Evolutionary conservation across 139 green algal genomes (phyloP).

Genomic region (Chlorokybus atmophyticus): DNA sequence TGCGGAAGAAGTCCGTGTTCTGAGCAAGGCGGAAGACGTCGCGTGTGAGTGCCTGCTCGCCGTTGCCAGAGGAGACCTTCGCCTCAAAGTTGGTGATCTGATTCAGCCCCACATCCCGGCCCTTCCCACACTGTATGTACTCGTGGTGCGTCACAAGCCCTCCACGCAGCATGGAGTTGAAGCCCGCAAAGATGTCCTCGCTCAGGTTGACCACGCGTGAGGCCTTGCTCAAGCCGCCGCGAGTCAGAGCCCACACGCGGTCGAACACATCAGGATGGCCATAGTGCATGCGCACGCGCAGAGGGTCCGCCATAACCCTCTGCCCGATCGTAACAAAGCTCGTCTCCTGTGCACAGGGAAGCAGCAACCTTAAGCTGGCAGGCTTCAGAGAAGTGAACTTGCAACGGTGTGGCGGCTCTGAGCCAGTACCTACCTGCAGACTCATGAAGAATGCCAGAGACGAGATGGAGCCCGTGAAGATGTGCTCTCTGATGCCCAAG

Average conservation of each 20-base stretch:
- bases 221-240: constrained; percentile 25
- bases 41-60: constrained; percentile 8
- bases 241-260: constrained; percentile 17
- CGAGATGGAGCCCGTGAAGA: constrained; percentile 18
- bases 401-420: too few relatives aligned
- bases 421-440: background rate
- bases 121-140: constrained; percentile 31
- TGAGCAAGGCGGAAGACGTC: background rate
- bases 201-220: constrained; percentile 22
- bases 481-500: constrained; percentile 25
- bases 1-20: constrained; percentile 21
- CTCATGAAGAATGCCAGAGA: background rate
- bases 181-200: constrained; percentile 26
- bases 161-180: constrained; percentile 13
- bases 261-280: constrained; percentile 27
- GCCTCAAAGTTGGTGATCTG: constrained; percentile 27
- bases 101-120: constrained; percentile 24
- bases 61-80: constrained; percentile 22
- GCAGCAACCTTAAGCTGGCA: too few relatives aligned
- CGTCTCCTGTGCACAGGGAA: constrained; percentile 26
- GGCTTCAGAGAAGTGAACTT: too few relatives aligned
- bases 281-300: constrained; percentile 26
- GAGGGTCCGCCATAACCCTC: constrained; percentile 13
- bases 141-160: constrained; percentile 22
- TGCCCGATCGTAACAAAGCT: constrained; percentile 31